These are phyloP conservation scores for Pichia gijzeniarum DNA, from an alignment of 805 yeast genomes.

Conservation along the genomic window DNA sequence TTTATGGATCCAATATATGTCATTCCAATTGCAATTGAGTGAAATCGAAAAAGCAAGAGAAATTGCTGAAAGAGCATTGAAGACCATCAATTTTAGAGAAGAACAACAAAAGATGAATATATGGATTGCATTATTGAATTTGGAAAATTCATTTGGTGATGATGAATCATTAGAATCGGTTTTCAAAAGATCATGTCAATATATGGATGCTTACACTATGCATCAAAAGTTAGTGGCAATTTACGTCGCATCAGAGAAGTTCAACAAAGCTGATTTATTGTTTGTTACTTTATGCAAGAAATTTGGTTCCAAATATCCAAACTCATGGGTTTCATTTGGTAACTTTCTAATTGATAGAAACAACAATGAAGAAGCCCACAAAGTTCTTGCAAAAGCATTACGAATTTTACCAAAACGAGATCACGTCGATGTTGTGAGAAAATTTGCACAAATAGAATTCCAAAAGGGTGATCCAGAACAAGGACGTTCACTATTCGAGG, in stretches of 20 bases:
- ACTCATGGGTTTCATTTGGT: slow-evolving; percentile 81
- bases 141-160: slow-evolving; percentile 91
- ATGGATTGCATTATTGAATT: slow-evolving; percentile 91
- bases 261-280: slow-evolving; percentile 59
- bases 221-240: slow-evolving; percentile 76
- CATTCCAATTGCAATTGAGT: slow-evolving; percentile 91
- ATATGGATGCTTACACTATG: slow-evolving; percentile 82
- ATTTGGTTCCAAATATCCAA: slow-evolving; percentile 60
- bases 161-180: slow-evolving; percentile 73
- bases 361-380: slow-evolving; percentile 56
- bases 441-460: slow-evolving; percentile 86
- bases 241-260: slow-evolving; percentile 66
- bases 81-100: slow-evolving; percentile 83
- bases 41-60: slow-evolving; percentile 94
- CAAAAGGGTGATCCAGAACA: slow-evolving; percentile 85
- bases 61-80: slow-evolving; percentile 86
- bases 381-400: slow-evolving; percentile 67
- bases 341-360: slow-evolving; percentile 61
- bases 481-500: slow-evolving; percentile 92
- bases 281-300: slow-evolving; percentile 68
- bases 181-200: slow-evolving; percentile 81
- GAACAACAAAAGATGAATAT: slow-evolving; percentile 90
- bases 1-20: slow-evolving; percentile 97
- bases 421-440: slow-evolving; percentile 74
- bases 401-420: slow-evolving; percentile 63